Evolutionary conservation across 257 asterid species (phyloP).

Genomic region (Verbascum thapsus): DNA sequence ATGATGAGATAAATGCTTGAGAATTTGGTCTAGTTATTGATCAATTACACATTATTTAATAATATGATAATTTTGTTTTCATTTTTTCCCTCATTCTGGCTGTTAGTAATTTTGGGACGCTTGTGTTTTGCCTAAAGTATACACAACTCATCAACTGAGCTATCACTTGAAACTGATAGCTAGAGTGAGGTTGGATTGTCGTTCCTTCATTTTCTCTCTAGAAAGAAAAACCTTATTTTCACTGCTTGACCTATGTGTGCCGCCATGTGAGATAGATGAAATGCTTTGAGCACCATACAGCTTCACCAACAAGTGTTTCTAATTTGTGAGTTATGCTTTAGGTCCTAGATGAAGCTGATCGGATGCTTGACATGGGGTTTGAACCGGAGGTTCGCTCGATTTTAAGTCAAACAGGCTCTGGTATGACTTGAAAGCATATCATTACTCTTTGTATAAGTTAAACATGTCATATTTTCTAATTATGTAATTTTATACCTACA

Average conservation of each 20-base stretch:
- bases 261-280: not conserved
- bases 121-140: not conserved
- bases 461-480: constrained; percentile 12
- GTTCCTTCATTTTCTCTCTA: not conserved
- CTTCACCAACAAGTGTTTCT: constrained; percentile 3
- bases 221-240: not conserved
- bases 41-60: no score
- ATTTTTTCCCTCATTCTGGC: not conserved
- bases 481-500: constrained; percentile 16
- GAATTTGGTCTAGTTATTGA: not conserved
- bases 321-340: constrained; percentile 33
- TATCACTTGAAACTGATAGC: not conserved
- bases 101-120: not conserved
- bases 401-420: constrained; percentile 78
- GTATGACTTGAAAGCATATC: constrained; percentile 45
- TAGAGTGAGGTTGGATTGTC: not conserved
- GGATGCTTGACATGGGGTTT: constrained; percentile 99
- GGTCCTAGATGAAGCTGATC: constrained; percentile 99
- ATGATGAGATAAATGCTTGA: not conserved
- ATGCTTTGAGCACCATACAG: constrained; percentile 13
- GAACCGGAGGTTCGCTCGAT: constrained; percentile 97
- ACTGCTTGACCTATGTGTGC: not conserved
- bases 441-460: not conserved
- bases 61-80: no score
- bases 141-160: not conserved